phyloP scores from a whole-genome alignment of 2,329 filamentous ascomycete genomes.

The Trichoderma cornu-damae region DNA sequence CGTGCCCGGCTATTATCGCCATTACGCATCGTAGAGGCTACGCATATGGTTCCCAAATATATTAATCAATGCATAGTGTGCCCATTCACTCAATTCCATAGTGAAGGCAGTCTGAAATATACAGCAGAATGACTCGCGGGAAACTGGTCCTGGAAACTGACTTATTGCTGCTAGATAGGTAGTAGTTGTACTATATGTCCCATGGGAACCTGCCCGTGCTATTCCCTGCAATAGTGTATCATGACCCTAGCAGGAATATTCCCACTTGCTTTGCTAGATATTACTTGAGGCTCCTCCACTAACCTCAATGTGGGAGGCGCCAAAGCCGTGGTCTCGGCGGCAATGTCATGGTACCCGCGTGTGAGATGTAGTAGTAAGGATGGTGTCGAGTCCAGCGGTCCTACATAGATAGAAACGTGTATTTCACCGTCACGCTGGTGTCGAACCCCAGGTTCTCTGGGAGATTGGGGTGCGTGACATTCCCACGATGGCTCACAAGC shows the following conservation, averaged over 20 bases:
- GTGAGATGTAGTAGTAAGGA: neutral
- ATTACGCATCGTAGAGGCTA: neutral
- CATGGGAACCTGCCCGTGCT: neutral
- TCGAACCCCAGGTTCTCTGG: neutral
- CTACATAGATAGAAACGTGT: too few relatives aligned
- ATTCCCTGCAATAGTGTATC: neutral
- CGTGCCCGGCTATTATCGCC: slow-evolving; percentile 11
- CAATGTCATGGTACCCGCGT: slow-evolving; percentile 6
- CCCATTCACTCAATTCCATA: neutral
- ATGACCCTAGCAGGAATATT: neutral
- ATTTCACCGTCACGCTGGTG: slow-evolving; percentile 5
- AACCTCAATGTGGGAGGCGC: slow-evolving; percentile 15
- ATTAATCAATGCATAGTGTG: slow-evolving; percentile 2
- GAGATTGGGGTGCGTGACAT: neutral
- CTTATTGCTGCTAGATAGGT: too few relatives aligned
- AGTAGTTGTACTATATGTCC: too few relatives aligned
- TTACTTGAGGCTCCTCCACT: neutral
- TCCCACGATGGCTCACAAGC: neutral
- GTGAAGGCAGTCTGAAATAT: slow-evolving; percentile 4
- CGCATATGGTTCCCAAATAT: neutral
- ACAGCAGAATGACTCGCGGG: slow-evolving; percentile 5
- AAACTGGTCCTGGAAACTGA: neutral
- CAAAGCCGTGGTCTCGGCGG: slow-evolving; percentile 1
- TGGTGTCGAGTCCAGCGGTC: neutral
- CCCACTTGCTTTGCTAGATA: neutral